These are phyloP conservation scores for Ustilago trichophora DNA, from an alignment of 1,284 basidiomycete species.

Conservation along the genomic window DNA sequence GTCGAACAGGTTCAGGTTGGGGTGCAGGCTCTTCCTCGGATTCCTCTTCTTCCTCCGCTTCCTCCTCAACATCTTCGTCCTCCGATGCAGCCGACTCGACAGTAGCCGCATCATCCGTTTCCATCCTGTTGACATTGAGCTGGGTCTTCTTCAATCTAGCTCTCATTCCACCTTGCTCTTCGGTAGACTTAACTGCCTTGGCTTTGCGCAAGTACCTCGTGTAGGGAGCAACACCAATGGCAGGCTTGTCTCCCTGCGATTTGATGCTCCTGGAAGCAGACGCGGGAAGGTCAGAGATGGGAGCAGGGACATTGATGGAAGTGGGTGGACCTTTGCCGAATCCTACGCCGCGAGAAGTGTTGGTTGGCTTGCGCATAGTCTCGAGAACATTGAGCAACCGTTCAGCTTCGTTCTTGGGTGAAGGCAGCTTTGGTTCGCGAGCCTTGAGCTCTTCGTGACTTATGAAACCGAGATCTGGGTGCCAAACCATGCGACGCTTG, in stretches of 20 bases:
- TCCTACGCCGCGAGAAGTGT: conserved; percentile 47
- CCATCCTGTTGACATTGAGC: not conserved
- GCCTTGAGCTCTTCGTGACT: conserved; percentile 58
- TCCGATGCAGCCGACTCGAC: conserved; percentile 22
- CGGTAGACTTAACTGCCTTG: conserved; percentile 23
- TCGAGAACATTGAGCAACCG: conserved; percentile 67
- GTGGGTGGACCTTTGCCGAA: conserved; percentile 19
- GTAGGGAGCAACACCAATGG: conserved; percentile 52
- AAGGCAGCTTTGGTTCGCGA: conserved; percentile 50
- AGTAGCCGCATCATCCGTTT: conserved; percentile 15
- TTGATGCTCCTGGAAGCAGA: conserved; percentile 4
- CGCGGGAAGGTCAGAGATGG: conserved; percentile 32
- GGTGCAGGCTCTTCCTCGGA: conserved; percentile 15
- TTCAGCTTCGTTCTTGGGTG: conserved; percentile 67
- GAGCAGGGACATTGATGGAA: conserved; percentile 40
- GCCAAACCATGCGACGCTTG: conserved; percentile 63
- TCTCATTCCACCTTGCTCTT: conserved; percentile 38
- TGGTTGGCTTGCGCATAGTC: conserved; percentile 62
- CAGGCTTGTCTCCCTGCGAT: conserved; percentile 8
- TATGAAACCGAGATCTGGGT: conserved; percentile 60
- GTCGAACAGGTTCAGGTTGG: conserved; percentile 26
- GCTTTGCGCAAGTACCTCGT: conserved; percentile 47
- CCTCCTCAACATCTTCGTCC: conserved; percentile 15
- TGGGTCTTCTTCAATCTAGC: conserved; percentile 31
- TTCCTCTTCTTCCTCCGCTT: conserved; percentile 23